phyloP scores from a whole-genome alignment of 805 yeast genomes.

The Candida bentonensis region DNA sequence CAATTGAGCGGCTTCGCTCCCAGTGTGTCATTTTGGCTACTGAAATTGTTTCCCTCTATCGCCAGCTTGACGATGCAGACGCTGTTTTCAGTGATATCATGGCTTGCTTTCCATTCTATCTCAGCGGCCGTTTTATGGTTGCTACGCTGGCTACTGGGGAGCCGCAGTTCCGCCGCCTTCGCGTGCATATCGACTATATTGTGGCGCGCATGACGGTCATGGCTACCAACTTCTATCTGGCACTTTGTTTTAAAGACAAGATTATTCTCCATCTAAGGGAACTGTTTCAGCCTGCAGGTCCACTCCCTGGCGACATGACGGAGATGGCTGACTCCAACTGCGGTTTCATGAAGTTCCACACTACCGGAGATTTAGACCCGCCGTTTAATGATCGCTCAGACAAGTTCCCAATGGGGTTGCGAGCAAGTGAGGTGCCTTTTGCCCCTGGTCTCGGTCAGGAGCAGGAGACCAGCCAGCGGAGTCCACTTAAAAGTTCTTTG shows the following conservation, averaged over 20 bases:
- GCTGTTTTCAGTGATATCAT: neutral
- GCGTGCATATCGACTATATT: neutral
- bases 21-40: neutral
- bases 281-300: no score
- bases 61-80: neutral
- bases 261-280: neutral
- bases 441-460: no score
- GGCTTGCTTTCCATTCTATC: neutral
- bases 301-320: no score
- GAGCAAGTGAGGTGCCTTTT: no score
- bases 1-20: neutral
- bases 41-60: neutral
- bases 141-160: neutral
- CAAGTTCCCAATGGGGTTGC: no score
- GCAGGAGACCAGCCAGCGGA: no score
- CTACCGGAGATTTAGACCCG: no score
- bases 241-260: neutral
- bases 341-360: no score
- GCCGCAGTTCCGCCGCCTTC: neutral
- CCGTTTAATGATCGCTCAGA: no score
- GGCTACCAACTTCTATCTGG: neutral
- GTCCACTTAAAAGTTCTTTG: no score
- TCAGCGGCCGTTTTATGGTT: neutral
- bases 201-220: neutral
- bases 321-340: no score